These are phyloP conservation scores for Daldinia grandis DNA, from an alignment of 495 filamentous ascomycete genomes.

Conservation along the genomic window DNA sequence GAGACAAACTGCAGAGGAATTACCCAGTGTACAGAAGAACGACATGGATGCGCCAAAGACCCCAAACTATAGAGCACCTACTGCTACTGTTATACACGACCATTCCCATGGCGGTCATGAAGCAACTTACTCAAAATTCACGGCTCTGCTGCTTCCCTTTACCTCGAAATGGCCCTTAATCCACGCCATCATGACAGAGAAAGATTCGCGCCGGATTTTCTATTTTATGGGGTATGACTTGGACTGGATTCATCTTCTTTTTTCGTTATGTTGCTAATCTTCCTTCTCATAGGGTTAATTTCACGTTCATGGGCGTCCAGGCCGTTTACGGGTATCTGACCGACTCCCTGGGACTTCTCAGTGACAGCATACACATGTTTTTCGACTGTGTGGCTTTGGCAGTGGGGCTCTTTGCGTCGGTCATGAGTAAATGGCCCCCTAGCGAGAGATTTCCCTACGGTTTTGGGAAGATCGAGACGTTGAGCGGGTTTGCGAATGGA, in stretches of 20 bases:
- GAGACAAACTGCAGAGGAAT: constrained; percentile 32
- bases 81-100: constrained; percentile 37
- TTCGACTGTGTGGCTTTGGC: constrained; percentile 95
- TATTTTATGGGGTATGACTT: constrained; percentile 88
- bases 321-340: constrained; percentile 92
- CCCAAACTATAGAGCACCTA: constrained; percentile 18
- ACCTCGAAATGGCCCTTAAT: constrained; percentile 77
- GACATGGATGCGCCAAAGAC: constrained; percentile 17
- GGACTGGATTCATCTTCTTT: background rate
- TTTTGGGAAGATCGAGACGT: constrained; percentile 94
- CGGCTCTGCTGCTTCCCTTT: constrained; percentile 69
- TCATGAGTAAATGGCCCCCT: constrained; percentile 97
- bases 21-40: constrained; percentile 24
- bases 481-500: constrained; percentile 96
- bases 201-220: constrained; percentile 94
- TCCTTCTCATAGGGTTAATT: constrained; percentile 74
- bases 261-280: constrained; percentile 18
- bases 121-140: constrained; percentile 63
- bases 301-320: constrained; percentile 94
- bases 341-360: constrained; percentile 90
- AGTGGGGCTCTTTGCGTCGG: constrained; percentile 91
- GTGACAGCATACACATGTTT: constrained; percentile 99
- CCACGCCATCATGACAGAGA: constrained; percentile 85
- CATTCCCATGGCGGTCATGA: constrained; percentile 40
- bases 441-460: constrained; percentile 90